Base-by-base conservation (phyloP, 345 rosid species). In the Gynandropsis gynandra region DNA sequence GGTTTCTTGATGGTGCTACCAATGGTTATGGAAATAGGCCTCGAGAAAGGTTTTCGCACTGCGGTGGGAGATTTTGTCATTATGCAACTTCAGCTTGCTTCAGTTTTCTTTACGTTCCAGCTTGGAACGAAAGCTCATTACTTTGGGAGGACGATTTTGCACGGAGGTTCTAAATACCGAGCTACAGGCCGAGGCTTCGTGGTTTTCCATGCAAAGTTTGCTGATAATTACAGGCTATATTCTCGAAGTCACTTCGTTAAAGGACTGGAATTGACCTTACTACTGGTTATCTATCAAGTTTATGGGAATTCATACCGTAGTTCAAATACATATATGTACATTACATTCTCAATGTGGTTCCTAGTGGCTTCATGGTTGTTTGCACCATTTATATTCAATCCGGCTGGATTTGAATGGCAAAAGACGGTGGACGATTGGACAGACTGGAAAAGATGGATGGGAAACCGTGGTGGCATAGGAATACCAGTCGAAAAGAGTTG, bases 381-480 rank as follows among this genome's bases (percentile, higher is more conserved):
- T 74, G 95, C 94, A 29, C 99, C 97, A 3, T 85, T 80, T 62
- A 69, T 85, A 63, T 92, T 92, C 71, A 92, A 92, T 57, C 98
- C 97, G 18, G 81, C 98, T 47, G 94, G 95, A 32, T 87, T 92
- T 59, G 97, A 92, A 58, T 78, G 98, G 98, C 98, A 92, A 56
- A 92, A 92, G 70, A 85, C 95, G 0, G 90, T 76, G 62, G 96
- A 87, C 52, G 97, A 92, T 62, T 82, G 98, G 98, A 82, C 93
- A 16, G 90, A 92, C 63, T 92, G 98, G 98, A 92, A 85, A 66
- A 58, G 95, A 51, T 87, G 98, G 97, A 87, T 87, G 97, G 95
- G 95, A 13, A 85, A 85, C 70, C 85, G 83, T 0, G 95, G 98
- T 58, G 87, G 97, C 48, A 92, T 87, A 10, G 97, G 95, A 48